phyloP scores from a whole-genome alignment of 1,284 basidiomycete genomes.

The Rhodofomes roseus region DNA sequence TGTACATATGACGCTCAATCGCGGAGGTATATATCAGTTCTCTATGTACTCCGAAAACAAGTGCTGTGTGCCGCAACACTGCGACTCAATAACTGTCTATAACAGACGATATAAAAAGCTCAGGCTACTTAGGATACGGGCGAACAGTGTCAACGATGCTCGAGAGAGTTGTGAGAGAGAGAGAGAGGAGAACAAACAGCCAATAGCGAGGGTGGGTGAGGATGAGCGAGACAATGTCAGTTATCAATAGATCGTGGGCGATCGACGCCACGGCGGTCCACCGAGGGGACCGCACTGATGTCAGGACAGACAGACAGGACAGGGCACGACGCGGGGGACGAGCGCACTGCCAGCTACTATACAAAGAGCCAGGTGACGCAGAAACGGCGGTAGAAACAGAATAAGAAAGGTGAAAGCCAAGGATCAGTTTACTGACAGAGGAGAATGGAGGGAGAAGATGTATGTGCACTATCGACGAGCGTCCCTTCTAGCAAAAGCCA shows the following conservation, averaged over 20 bases:
- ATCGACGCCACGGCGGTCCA: neutral
- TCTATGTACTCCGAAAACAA: neutral
- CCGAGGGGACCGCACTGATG: neutral
- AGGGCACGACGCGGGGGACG: too few relatives aligned
- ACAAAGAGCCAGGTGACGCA: neutral
- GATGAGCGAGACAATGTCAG: neutral
- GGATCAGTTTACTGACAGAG: neutral
- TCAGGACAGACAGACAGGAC: too few relatives aligned
- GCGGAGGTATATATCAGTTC: neutral
- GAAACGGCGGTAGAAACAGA: too few relatives aligned
- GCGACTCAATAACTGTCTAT: neutral
- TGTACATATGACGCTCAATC: neutral
- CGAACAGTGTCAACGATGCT: too few relatives aligned
- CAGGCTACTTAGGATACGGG: neutral
- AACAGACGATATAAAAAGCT: neutral
- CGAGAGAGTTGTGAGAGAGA: neutral
- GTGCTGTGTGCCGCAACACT: too few relatives aligned
- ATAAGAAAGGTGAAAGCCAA: neutral
- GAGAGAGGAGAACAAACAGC: neutral
- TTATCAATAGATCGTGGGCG: neutral
- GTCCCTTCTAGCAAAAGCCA: slow-evolving; percentile 1
- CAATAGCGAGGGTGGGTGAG: neutral
- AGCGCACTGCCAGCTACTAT: neutral
- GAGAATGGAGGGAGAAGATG: neutral
- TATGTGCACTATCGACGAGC: slow-evolving; percentile 1